phyloP scores from a whole-genome alignment of 768 basidiomycete genomes.

The Naganishia randhawae region DNA sequence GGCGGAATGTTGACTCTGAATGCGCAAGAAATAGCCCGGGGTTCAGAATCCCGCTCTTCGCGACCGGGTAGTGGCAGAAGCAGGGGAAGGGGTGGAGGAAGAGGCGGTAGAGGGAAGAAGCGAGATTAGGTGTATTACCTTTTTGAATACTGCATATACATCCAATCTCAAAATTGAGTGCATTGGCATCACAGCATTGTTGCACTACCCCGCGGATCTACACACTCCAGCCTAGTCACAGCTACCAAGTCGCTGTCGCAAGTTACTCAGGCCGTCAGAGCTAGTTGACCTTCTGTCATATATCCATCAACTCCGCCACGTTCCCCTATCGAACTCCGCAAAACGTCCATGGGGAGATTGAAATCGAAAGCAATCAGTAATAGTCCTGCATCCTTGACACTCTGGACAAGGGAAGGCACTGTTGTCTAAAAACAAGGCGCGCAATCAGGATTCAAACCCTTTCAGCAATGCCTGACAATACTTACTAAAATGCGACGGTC shows the following conservation, averaged over 20 bases:
- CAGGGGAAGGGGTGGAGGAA: slow-evolving; percentile 1
- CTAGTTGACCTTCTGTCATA: slow-evolving; percentile 27
- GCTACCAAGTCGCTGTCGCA: not conserved
- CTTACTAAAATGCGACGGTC: slow-evolving; percentile 81
- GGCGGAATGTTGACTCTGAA: slow-evolving; percentile 46
- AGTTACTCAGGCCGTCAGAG: slow-evolving; percentile 11
- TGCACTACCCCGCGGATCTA: no score
- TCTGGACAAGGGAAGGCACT: slow-evolving; percentile 84
- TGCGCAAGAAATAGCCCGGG: slow-evolving; percentile 45
- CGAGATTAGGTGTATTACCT: not conserved
- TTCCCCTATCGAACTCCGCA: slow-evolving; percentile 33
- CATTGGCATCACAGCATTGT: not conserved
- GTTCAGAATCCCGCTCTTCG: slow-evolving; percentile 25
- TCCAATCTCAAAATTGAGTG: not conserved
- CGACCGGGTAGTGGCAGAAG: slow-evolving; percentile 4
- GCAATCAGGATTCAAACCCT: not conserved
- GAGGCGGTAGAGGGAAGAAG: slow-evolving; percentile 11
- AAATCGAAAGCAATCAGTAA: slow-evolving; percentile 79
- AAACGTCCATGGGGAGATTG: slow-evolving; percentile 52
- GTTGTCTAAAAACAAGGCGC: slow-evolving; percentile 59
- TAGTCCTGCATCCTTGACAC: slow-evolving; percentile 81
- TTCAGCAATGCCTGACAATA: slow-evolving; percentile 12
- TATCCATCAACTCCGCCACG: slow-evolving; percentile 31
- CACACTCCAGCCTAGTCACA: not conserved
- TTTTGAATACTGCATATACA: not conserved